Evolutionary conservation across 768 basidiomycete species (phyloP).

Genomic region (Scleroderma citrinum): DNA sequence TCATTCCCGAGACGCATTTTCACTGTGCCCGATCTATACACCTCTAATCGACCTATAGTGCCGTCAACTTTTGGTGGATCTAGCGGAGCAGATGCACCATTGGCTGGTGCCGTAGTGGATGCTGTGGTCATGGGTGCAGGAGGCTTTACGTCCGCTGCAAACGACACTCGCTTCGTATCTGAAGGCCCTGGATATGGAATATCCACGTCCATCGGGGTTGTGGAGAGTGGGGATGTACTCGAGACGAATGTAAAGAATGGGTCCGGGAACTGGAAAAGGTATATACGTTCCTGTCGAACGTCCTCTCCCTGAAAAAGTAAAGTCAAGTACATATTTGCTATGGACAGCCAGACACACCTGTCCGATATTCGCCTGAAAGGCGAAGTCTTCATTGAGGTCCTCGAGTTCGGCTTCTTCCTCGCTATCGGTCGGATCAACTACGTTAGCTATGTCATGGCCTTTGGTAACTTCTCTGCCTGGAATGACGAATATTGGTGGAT

Average conservation of each 20-base stretch:
- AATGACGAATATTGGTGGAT: background rate
- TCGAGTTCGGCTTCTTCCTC: slow-evolving; percentile 79
- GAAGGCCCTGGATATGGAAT: slow-evolving; percentile 19
- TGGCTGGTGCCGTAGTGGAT: slow-evolving; percentile 17
- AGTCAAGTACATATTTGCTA: background rate
- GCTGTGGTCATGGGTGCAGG: slow-evolving; percentile 27
- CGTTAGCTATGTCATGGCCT: slow-evolving; percentile 43
- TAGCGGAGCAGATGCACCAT: slow-evolving; percentile 16
- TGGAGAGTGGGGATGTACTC: slow-evolving; percentile 25
- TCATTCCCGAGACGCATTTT: slow-evolving; percentile 82
- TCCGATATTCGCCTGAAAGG: slow-evolving; percentile 32
- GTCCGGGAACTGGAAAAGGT: slow-evolving; percentile 85
- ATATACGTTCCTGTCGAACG: slow-evolving; percentile 60
- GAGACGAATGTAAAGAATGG: slow-evolving; percentile 75
- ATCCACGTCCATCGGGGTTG: slow-evolving; percentile 33
- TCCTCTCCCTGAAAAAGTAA: slow-evolving; percentile 38
- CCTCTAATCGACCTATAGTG: slow-evolving; percentile 75
- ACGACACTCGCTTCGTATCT: slow-evolving; percentile 47
- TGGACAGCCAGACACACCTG: slow-evolving; percentile 29
- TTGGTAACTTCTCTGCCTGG: slow-evolving; percentile 8
- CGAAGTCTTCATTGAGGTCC: slow-evolving; percentile 69
- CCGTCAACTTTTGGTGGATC: slow-evolving; percentile 55
- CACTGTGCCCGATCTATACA: slow-evolving; percentile 79
- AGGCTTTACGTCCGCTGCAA: slow-evolving; percentile 55
- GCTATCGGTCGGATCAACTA: slow-evolving; percentile 65